Percentiles rank a stretch among this genome's conserved stretches.
These are phyloP conservation scores for Heterobasidion annosum DNA, from an alignment of 1,284 basidiomycete genomes.

Conservation along the genomic window DNA sequence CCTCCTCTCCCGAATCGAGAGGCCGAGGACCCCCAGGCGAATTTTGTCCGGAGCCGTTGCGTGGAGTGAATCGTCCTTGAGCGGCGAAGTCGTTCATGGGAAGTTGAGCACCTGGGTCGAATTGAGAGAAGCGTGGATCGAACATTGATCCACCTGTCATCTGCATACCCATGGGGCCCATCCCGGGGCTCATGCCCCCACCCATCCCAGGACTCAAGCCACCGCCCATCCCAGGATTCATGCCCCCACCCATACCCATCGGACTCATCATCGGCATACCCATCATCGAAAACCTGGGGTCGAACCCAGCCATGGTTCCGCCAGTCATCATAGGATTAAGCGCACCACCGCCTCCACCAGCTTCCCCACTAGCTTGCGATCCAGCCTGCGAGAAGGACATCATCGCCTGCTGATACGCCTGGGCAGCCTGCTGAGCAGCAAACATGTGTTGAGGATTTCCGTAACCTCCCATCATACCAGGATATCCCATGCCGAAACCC, in stretches of 20 bases:
- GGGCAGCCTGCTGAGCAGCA: slow-evolving; percentile 82
- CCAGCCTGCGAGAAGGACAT: slow-evolving; percentile 78
- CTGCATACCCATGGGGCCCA: slow-evolving; percentile 33
- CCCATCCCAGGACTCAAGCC: background rate
- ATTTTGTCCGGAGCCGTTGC: slow-evolving; percentile 3
- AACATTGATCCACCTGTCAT: slow-evolving; percentile 43
- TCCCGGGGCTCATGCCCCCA: slow-evolving; percentile 7
- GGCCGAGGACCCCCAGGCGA: slow-evolving; percentile 1
- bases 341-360: slow-evolving; percentile 27
- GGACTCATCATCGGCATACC: slow-evolving; percentile 38
- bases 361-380: slow-evolving; percentile 57
- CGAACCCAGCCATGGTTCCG: slow-evolving; percentile 27
- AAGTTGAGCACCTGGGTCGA: slow-evolving; percentile 9
- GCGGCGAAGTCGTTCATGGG: slow-evolving; percentile 3
- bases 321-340: slow-evolving; percentile 54
- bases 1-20: slow-evolving; percentile 6
- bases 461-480: slow-evolving; percentile 57
- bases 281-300: slow-evolving; percentile 50
- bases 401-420: slow-evolving; percentile 89
- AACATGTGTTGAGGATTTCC: slow-evolving; percentile 79
- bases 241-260: slow-evolving; percentile 12
- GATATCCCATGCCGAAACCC: slow-evolving; percentile 35
- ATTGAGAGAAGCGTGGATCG: slow-evolving; percentile 41
- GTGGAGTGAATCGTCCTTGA: background rate
- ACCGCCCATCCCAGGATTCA: slow-evolving; percentile 7